Conservation (phyloP, 2,329 filamentous ascomycete species). For the Knoxdaviesia proteae region DNA sequence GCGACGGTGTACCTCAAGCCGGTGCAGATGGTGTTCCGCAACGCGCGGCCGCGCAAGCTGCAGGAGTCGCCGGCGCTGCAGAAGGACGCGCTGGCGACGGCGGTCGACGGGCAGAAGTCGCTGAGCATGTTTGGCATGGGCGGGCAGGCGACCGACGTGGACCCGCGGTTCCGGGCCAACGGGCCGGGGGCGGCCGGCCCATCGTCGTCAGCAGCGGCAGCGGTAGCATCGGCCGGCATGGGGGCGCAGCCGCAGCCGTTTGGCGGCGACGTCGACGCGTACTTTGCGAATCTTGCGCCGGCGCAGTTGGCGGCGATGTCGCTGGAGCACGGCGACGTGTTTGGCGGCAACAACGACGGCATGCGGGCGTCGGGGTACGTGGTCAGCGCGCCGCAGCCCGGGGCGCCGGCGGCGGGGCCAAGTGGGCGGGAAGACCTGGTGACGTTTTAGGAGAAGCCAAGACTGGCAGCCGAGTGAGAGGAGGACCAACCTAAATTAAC, state of each 20-base stretch:
- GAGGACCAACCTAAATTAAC: no score
- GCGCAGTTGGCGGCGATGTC: conserved; percentile 56
- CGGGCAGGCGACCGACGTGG: conserved; percentile 21
- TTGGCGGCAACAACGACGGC: conserved; percentile 34
- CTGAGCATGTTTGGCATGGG: conserved; percentile 36
- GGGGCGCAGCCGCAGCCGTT: not conserved
- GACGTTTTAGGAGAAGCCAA: conserved; percentile 26
- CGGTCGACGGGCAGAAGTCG: conserved; percentile 33
- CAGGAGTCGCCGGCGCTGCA: conserved; percentile 74
- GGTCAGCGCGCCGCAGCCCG: conserved; percentile 61
- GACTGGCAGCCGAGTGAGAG: not conserved
- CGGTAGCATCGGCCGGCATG: conserved; percentile 22
- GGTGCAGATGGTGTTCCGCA: conserved; percentile 89
- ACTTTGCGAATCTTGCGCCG: conserved; percentile 61
- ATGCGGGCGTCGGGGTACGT: conserved; percentile 34
- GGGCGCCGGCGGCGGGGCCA: conserved; percentile 47
- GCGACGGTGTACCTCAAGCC: conserved; percentile 97
- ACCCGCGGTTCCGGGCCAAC: conserved; percentile 12
- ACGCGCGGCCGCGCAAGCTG: conserved; percentile 60
- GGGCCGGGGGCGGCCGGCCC: conserved; percentile 18
- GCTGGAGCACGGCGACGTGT: conserved; percentile 43
- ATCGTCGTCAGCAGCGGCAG: conserved; percentile 10
- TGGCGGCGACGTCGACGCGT: conserved; percentile 55
- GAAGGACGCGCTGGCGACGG: conserved; percentile 38
- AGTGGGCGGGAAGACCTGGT: conserved; percentile 51